Evolutionary conservation across 2,329 filamentous ascomycete genomes (phyloP).

Genomic region (Iodosphaeria phyllophila): DNA sequence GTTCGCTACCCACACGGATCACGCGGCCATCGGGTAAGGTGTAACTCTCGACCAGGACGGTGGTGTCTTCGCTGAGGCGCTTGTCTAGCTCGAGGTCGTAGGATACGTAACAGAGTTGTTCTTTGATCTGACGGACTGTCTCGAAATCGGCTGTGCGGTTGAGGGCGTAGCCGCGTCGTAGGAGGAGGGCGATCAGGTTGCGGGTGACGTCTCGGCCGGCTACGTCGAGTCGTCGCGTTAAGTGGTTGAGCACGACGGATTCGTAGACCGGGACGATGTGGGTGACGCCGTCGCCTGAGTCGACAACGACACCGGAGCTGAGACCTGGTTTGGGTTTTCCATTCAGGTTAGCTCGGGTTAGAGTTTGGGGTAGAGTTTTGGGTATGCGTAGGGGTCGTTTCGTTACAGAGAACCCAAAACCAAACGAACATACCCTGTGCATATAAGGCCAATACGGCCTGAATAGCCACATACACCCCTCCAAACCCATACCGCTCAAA

Average conservation of each 20-base stretch:
- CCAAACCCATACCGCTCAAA: slow-evolving; percentile 94
- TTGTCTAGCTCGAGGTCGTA: slow-evolving; percentile 97
- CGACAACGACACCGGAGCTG: slow-evolving; percentile 89
- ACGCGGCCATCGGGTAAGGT: slow-evolving; percentile 92
- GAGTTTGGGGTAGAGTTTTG: slow-evolving; percentile 1
- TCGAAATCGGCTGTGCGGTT: slow-evolving; percentile 98
- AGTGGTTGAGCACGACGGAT: slow-evolving; percentile 91
- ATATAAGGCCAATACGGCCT: slow-evolving; percentile 89
- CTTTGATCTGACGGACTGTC: slow-evolving; percentile 97
- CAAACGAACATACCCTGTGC: slow-evolving; percentile 53
- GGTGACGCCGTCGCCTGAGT: slow-evolving; percentile 94
- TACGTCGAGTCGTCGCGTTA: slow-evolving; percentile 84
- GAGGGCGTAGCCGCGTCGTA: slow-evolving; percentile 85
- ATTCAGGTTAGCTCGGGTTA: slow-evolving; percentile 1
- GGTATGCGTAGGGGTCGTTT: neutral
- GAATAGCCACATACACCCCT: slow-evolving; percentile 94
- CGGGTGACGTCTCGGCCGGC: slow-evolving; percentile 95
- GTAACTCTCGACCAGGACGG: slow-evolving; percentile 91
- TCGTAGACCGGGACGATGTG: slow-evolving; percentile 98
- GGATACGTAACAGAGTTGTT: slow-evolving; percentile 98
- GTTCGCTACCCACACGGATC: slow-evolving; percentile 88
- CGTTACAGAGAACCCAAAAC: too few species aligned
- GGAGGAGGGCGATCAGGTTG: slow-evolving; percentile 86
- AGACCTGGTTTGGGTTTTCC: slow-evolving; percentile 34
- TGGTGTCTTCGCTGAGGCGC: slow-evolving; percentile 89